A percentile compares a stretch with the other conserved stretches of the same genome.
Evolutionary conservation across 345 rosid genomes (phyloP).

Genomic region (Eucalyptus virginea): DNA sequence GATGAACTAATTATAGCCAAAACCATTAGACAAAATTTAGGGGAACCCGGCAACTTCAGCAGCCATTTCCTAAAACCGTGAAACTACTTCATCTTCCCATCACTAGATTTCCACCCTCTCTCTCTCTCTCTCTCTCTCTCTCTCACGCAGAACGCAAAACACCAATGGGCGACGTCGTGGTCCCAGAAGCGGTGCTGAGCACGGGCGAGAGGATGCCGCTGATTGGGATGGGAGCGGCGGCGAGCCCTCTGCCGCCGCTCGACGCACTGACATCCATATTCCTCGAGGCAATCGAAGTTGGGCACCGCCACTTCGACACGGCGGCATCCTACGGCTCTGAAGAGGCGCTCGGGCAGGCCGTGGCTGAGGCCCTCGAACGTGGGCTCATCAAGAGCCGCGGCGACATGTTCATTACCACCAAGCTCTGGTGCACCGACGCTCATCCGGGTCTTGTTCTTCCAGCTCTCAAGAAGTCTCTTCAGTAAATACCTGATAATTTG

Average conservation of each 20-base stretch:
- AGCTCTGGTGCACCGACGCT: constrained; percentile 40
- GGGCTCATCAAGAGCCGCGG: constrained; percentile 26
- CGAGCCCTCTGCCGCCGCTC: not conserved
- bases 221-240: constrained; percentile 15
- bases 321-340: constrained; percentile 39
- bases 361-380: constrained; percentile 21
- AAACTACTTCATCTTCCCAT: not conserved
- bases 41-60: too few relatives aligned
- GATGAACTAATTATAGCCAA: not conserved
- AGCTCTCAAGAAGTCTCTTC: constrained; percentile 18
- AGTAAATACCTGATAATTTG: not conserved
- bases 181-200: constrained; percentile 1
- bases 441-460: constrained; percentile 41
- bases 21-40: too few relatives aligned
- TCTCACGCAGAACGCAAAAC: not conserved
- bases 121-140: not conserved
- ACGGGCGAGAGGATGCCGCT: constrained; percentile 27
- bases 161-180: not conserved
- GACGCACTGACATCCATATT: constrained; percentile 1
- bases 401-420: constrained; percentile 50
- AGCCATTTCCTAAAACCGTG: not conserved
- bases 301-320: constrained; percentile 69
- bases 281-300: constrained; percentile 26
- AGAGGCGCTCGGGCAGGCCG: constrained; percentile 37
- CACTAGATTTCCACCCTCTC: not conserved